A percentile compares a stretch with the other conserved stretches of the same genome.
Conservation (phyloP, 2,329 filamentous ascomycete species). For the Hypoxylon sp. region DNA sequence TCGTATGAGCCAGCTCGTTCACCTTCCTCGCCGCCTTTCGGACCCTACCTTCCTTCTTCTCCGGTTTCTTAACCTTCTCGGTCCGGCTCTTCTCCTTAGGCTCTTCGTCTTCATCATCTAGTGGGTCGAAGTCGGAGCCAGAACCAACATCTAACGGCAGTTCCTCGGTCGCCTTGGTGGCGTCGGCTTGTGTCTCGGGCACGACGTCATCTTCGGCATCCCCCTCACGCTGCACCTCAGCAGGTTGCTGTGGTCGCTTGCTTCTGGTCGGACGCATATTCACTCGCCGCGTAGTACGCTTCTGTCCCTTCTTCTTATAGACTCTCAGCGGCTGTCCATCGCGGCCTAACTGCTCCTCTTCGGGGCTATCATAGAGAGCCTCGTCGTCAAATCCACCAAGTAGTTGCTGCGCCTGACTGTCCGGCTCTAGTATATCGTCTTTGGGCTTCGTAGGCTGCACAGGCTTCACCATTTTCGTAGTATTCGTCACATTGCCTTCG, state of each 20-base stretch:
- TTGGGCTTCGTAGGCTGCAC: slow-evolving; percentile 43
- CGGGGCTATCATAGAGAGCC: slow-evolving; percentile 66
- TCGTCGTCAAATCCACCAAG: slow-evolving; percentile 75
- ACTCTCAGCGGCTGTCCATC: slow-evolving; percentile 69
- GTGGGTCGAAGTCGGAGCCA: slow-evolving; percentile 56
- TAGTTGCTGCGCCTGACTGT: slow-evolving; percentile 58
- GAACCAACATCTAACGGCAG: slow-evolving; percentile 53
- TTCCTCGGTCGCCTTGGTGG: slow-evolving; percentile 47
- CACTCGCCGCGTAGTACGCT: slow-evolving; percentile 77
- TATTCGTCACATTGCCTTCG: slow-evolving; percentile 49
- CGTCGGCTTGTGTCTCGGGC: slow-evolving; percentile 54
- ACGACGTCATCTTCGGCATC: slow-evolving; percentile 56
- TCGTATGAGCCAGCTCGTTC: slow-evolving; percentile 72
- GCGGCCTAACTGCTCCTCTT: slow-evolving; percentile 62
- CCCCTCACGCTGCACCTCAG: slow-evolving; percentile 51
- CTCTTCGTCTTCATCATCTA: slow-evolving; percentile 52
- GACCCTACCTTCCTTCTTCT: slow-evolving; percentile 57
- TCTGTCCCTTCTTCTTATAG: slow-evolving; percentile 87
- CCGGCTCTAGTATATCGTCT: slow-evolving; percentile 57
- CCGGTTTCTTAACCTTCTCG: slow-evolving; percentile 43
- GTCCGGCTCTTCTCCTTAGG: slow-evolving; percentile 48
- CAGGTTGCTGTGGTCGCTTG: slow-evolving; percentile 58
- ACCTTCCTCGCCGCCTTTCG: slow-evolving; percentile 70
- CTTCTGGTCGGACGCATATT: slow-evolving; percentile 70
- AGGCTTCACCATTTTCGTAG: slow-evolving; percentile 31